Evolutionary conservation across 495 filamentous ascomycete species (phyloP).

Genomic region (Penicillium daleae): DNA sequence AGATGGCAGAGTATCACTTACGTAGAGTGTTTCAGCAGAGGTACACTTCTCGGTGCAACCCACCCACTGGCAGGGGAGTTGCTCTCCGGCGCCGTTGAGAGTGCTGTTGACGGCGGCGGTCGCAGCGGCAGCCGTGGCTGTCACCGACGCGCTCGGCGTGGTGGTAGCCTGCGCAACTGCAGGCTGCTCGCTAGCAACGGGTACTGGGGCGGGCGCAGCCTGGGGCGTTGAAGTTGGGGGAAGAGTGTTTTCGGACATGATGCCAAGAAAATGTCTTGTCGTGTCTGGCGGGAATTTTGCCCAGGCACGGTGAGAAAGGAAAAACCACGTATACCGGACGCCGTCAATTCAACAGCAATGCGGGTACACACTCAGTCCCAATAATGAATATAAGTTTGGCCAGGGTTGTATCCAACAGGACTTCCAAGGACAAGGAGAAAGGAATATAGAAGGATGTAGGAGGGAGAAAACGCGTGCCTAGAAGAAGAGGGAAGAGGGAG

Average conservation of each 20-base stretch:
- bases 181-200: conserved; percentile 33
- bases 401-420: background rate
- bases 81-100: conserved; percentile 52
- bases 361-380: conserved; percentile 1
- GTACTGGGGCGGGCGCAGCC: conserved; percentile 33
- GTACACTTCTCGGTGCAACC: conserved; percentile 80
- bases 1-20: conserved; percentile 55
- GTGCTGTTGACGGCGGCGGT: conserved; percentile 49
- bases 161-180: conserved; percentile 27
- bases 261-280: conserved; percentile 36
- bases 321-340: conserved; percentile 1
- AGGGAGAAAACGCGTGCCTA: conserved; percentile 17
- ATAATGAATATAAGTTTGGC: conserved; percentile 1
- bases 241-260: conserved; percentile 32
- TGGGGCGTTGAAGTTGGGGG: conserved; percentile 27
- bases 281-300: conserved; percentile 29
- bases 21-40: conserved; percentile 85
- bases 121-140: conserved; percentile 46
- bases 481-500: conserved; percentile 9
- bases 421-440: conserved; percentile 2
- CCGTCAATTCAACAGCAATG: background rate
- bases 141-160: conserved; percentile 34
- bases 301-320: conserved; percentile 21
- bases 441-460: conserved; percentile 11
- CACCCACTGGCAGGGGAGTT: conserved; percentile 83